Base-by-base conservation (phyloP, 1,139 yeast genomes). In the Kodamaea derodonti region DNA sequence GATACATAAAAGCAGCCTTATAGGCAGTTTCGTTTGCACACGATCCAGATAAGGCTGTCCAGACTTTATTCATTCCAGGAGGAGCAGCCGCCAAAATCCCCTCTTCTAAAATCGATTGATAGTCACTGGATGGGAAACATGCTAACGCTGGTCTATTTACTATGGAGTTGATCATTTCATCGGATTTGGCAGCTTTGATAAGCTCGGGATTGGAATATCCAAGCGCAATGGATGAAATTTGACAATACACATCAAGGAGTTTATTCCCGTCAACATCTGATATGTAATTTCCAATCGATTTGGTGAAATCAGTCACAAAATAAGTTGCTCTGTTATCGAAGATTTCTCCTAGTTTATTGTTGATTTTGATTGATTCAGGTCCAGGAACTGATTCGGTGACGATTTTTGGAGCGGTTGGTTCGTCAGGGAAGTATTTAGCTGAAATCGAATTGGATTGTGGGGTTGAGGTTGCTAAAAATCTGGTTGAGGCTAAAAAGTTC, bases 201-300 rank as follows among this genome's bases (percentile, higher is more conserved):
- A 82, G 64, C 15, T 66, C 80, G n/a, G 88, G 88, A 54, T 82
- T 81, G 59, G 81, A 81, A 66, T 82, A 82, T 30, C 90, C 88
- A 37, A 82, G 59, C 2, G 87, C 81, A 49, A 81, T 81, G 2
- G 88, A 81, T 9, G 88, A 77, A 48, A 82, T 81, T 60, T 82
- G 90, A 32, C 84, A 80, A 51, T 79, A 82, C 15, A 80, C 72
- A 52, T 82, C 90, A 39, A 82, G 62, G 43, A 71, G 67, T 30
- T 60, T 60, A 54, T 81, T 82, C 14, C 85, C 86, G 54, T 82
- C 88, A 14, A 75, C 84, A 58, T 82, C 88, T 36, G 75, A 71
- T 36, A 82, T 75, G 55, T 80, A 82, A 59, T 82, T 82, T 44
- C 88, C 90, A n/a, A 60, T 41, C 2, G 85, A 79, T 35, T 79